Percentiles rank a stretch among this genome's conserved stretches.
phyloP scores from a whole-genome alignment of 2,329 filamentous ascomycete species.

The Fusarium subglutinans region DNA sequence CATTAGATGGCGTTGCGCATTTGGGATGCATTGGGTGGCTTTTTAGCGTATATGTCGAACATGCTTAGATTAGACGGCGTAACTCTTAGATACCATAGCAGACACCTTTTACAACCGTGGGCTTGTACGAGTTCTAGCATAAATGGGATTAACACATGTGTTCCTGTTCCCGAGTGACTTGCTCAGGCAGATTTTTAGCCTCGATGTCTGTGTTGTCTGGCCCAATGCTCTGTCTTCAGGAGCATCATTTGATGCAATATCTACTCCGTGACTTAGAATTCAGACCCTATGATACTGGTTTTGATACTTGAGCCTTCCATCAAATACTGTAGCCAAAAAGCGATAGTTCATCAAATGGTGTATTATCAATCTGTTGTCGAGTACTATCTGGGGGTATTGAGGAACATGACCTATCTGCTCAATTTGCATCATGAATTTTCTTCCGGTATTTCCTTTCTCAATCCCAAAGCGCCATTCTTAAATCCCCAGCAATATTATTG shows the following conservation, averaged over 20 bases:
- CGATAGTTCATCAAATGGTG: background rate
- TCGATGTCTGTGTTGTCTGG: rapidly evolving
- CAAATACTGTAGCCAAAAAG: too few relatives aligned
- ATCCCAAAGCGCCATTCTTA: background rate
- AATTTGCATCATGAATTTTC: background rate
- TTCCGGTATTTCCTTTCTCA: background rate
- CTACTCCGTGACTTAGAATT: background rate
- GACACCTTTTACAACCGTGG: background rate
- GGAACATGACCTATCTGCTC: background rate
- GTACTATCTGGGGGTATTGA: background rate
- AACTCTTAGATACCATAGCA: background rate
- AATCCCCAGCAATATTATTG: background rate
- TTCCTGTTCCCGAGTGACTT: rapidly evolving
- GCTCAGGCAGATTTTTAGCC: background rate
- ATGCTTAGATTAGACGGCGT: background rate
- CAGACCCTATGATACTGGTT: background rate
- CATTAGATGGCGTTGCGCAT: constrained; percentile 30
- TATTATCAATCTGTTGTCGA: background rate
- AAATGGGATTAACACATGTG: background rate
- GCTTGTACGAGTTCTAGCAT: background rate
- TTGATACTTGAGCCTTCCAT: too few relatives aligned
- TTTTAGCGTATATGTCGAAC: background rate
- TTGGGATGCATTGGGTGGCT: constrained; percentile 1
- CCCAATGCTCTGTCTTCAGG: background rate
- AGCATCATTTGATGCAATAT: background rate